These are phyloP conservation scores for Aspergillus neoniger DNA, from an alignment of 2,329 filamentous ascomycete genomes.

Conservation along the genomic window DNA sequence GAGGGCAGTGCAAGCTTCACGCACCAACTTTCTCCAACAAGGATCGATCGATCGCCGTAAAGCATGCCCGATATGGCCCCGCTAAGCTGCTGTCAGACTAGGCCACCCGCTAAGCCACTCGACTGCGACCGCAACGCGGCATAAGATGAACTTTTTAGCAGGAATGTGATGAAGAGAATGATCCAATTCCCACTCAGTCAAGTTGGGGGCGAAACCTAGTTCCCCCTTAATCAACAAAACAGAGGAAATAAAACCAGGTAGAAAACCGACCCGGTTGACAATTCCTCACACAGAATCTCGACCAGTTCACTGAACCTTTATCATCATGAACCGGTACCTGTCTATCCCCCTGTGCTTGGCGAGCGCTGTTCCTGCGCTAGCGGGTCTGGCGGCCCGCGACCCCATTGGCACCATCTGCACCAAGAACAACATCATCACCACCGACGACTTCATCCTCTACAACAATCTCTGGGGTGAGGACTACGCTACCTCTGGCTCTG, in stretches of 20 bases:
- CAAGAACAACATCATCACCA: constrained; percentile 29
- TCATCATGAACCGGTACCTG: background rate
- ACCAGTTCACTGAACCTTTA: too few relatives aligned
- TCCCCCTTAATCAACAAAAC: background rate
- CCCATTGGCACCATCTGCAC: constrained; percentile 4
- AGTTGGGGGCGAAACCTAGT: constrained; percentile 2
- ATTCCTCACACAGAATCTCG: background rate
- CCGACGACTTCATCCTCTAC: constrained; percentile 48
- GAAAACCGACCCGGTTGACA: background rate
- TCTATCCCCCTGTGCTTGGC: constrained; percentile 1
- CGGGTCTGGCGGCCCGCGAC: background rate
- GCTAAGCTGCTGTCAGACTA: background rate
- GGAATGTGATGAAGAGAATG: background rate
- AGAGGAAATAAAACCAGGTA: background rate
- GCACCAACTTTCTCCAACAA: background rate
- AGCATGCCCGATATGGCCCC: background rate
- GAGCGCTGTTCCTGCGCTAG: constrained; percentile 4
- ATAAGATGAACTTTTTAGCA: background rate
- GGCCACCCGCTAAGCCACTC: constrained; percentile 2
- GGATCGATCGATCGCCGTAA: background rate
- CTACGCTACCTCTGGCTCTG: constrained; percentile 33
- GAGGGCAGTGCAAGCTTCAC: too few relatives aligned
- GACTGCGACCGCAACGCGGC: background rate
- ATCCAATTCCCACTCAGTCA: too few relatives aligned
- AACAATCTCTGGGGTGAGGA: constrained; percentile 51